Conservation (phyloP, 192 early-diverging fungal species). For the Umbelopsis sp. region DNA sequence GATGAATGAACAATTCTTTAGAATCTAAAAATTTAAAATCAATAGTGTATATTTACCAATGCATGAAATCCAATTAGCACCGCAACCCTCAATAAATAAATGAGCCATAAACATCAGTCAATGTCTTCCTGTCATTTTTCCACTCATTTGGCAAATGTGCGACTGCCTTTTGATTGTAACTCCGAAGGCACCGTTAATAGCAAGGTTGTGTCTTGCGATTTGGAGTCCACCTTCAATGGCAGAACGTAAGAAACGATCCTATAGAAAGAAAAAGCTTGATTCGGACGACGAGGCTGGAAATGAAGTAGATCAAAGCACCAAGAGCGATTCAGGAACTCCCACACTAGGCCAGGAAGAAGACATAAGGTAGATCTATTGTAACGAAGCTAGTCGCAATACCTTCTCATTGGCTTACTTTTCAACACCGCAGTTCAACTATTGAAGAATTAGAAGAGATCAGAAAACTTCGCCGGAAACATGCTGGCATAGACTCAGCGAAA, state of each 20-base stretch:
- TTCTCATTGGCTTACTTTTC: neutral
- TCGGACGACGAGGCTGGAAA: conserved; percentile 26
- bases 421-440: conserved; percentile 38
- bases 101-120: no score
- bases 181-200: neutral
- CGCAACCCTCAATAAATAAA: neutral
- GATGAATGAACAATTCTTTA: conserved; percentile 10
- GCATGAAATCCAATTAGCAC: conserved; percentile 9
- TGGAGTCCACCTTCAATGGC: neutral
- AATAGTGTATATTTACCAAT: conserved; percentile 20
- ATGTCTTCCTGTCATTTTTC: no score
- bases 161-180: neutral
- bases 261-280: conserved; percentile 34
- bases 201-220: neutral
- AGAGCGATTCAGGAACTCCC: neutral
- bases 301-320: neutral
- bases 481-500: conserved; percentile 61
- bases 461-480: conserved; percentile 53
- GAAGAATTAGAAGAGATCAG: conserved; percentile 64
- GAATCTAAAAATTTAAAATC: conserved; percentile 7
- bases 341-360: neutral
- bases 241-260: conserved; percentile 23
- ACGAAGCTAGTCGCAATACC: neutral
- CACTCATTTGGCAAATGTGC: no score
- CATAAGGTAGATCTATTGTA: conserved; percentile 14